Percentiles rank a stretch among this genome's conserved stretches.
Conservation (phyloP, 441 rosid species). For the Mallotus japonicus region DNA sequence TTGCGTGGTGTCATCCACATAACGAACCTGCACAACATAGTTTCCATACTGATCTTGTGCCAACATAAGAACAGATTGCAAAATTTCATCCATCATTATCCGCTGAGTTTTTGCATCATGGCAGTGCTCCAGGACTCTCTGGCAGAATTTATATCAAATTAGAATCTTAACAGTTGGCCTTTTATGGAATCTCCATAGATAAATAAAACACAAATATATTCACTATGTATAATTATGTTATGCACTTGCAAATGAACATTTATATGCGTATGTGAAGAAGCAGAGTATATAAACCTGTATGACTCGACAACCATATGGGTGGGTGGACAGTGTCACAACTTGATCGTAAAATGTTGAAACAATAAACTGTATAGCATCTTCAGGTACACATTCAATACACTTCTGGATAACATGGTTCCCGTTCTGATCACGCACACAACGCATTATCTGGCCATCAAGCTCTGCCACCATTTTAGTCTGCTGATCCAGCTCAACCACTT, state of each 20-base stretch:
- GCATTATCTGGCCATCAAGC: conserved; percentile 73
- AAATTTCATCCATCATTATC: conserved; percentile 63
- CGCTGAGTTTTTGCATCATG: conserved; percentile 55
- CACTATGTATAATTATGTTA: neutral
- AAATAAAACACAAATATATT: neutral
- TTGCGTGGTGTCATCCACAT: neutral
- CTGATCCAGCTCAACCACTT: conserved; percentile 72
- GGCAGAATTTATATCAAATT: conserved; percentile 28
- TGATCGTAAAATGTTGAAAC: conserved; percentile 70
- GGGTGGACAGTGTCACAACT: conserved; percentile 66
- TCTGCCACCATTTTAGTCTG: conserved; percentile 69
- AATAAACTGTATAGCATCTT: conserved; percentile 64
- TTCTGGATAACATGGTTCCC: conserved; percentile 88
- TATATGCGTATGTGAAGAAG: neutral
- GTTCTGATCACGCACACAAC: conserved; percentile 85
- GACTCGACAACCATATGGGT: conserved; percentile 90
- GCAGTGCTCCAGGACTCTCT: conserved; percentile 83
- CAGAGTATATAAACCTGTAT: conserved; percentile 48
- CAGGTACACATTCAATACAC: conserved; percentile 83
- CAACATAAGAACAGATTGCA: conserved; percentile 64
- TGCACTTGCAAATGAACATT: too few species aligned
- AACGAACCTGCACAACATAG: conserved; percentile 78
- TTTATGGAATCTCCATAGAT: conserved; percentile 1
- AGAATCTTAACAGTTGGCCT: neutral
- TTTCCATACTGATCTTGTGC: conserved; percentile 86